Base-by-base conservation (phyloP, 192 early-diverging fungal species). In the Coemansia javaensis region DNA sequence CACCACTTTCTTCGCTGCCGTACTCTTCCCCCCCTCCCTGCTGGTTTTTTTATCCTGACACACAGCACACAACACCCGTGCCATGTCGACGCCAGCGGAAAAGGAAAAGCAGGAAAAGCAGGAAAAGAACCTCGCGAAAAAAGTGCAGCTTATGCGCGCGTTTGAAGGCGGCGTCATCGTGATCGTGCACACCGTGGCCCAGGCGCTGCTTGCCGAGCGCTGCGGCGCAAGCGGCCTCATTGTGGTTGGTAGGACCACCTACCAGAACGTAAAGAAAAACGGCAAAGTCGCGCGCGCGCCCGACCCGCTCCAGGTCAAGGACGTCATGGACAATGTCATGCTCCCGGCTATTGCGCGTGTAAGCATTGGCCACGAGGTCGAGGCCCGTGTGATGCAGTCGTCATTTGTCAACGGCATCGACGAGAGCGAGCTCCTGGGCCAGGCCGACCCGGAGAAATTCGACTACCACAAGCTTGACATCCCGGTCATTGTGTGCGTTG, bases 81-180 rank as follows among this genome's bases (percentile, higher is more conserved):
- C 11, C 4, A 32, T 32, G 32, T 32, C 11, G 32, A 30, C 10
- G 5, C 28, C 10, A 9, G 28, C 10, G 10, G 28, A 30, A 30
- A 5, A 39, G 21, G n/a, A 31, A 9, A 43, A 43, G 13, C 22
- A 15, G n/a, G 17, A 18, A 4, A 28, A 32, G 13, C 17, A 27
- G 7, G 32, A 32, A 28, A 18, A 11, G 10, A 4, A 20, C 18
- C 30, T 32, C 28, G 18, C 30, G n/a, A 18, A 30, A n/a, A n/a
- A n/a, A n/a, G n/a, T n/a, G 14, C 11, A 32, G 14, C 32, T 13
- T 2, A 32, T 32, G 10, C 3, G 1, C 11, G 4, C 7, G 36
- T 50, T 51, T 21, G 18, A 13, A 14, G 39, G 39, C 12, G 49
- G 49, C 1, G 30, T 51, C 1, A 30, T 51, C 21, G 38, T 31